Base-by-base conservation (phyloP, 2,329 filamentous ascomycete genomes). In the Fusarium chlamydosporum region DNA sequence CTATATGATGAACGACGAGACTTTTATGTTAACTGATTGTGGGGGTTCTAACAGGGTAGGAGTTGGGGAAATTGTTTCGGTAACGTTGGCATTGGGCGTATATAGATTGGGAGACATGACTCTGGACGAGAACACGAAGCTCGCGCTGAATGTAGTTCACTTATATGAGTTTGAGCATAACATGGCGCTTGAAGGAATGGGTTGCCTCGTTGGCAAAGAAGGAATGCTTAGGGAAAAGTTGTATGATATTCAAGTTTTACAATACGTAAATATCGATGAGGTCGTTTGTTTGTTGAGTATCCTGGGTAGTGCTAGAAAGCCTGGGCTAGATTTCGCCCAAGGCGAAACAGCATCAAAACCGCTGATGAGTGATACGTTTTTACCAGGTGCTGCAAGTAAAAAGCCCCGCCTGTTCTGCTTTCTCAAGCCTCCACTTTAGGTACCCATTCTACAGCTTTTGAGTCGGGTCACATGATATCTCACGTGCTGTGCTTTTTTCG, bases 61-160 rank as follows among this genome's bases (percentile, higher is more conserved):
- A 74, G 71, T 74, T 67, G 56, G 69, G 60, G 43, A 60, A 68
- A 55, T 70, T 50, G 55, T 53, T 43, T 72, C 18, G 63, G 34
- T 53, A 64, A 53, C 50, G 61, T 62, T 46, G 68, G 59, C 54
- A 55, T 62, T 48, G 53, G 68, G 72, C 59, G 64, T 48, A 68
- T 34, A 68, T 75, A 73, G 68, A 75, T 61, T 64, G 59, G 35
- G 41, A 48, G 45, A 56, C 35, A 59, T 41, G 53, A 59, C 26
- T 62, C 46, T 57, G 41, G 55, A 60, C 23, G 54, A 56, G 58
- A 66, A 51, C 60, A 58, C 42, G 46, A 61, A 73, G 64, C 67
- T 71, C 61, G 23, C 65, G 69, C 72, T 73, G 56, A 57, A 62
- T 27, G 50, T 60, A 59, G 53, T 61, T 65, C 57, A 41, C 59